Base-by-base conservation (phyloP, 768 basidiomycete species). In the Boletus sp. region DNA sequence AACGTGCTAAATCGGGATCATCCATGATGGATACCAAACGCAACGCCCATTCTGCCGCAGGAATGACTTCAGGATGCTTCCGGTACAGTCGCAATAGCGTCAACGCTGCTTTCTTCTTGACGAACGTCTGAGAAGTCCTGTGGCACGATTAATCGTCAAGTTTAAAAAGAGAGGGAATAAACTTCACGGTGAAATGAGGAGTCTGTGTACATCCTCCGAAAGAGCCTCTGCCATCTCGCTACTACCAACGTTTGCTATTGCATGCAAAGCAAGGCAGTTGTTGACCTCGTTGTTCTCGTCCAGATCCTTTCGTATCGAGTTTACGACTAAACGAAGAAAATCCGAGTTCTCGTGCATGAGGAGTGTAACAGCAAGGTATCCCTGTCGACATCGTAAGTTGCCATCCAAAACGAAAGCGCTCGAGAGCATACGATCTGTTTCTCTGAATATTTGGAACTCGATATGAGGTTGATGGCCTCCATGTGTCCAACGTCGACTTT, bases 291-390 rank as follows among this genome's bases (percentile, higher is more conserved):
- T 90, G 64, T 90, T 91, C 58, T 91, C 90, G 58, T 98, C 94
- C 55, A 99, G 72, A 72, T 98, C 97, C 69, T 99, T 99, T 40
- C 94, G 84, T 65, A 99, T 97, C 32, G 95, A 98, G 69, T 99
- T 99, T 70, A 98, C 94, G 17, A 98, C 95, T 19, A 99, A 79
- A 23, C 97, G 85, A 45, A 98, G 84, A 60, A 99, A 89, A 66
- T 98, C 96, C 21, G 93, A 97, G 69, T 98, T 95, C 75, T 99
- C 97, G 74, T 98, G 95, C 93, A 99, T 96, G 50, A 99, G 78
- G 37, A 99, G 74, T 3, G 97, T 98, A 6, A 98, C 87, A 15
- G 97, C 97, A 46, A 99, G 86, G 72, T 99, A 99, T 44, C 97
- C 97, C 96, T 98, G 60, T 47, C 39, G 19, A 33, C 34, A 19